Evolutionary conservation across 2,329 filamentous ascomycete species (phyloP).

Genomic region (Colletotrichum melonis): DNA sequence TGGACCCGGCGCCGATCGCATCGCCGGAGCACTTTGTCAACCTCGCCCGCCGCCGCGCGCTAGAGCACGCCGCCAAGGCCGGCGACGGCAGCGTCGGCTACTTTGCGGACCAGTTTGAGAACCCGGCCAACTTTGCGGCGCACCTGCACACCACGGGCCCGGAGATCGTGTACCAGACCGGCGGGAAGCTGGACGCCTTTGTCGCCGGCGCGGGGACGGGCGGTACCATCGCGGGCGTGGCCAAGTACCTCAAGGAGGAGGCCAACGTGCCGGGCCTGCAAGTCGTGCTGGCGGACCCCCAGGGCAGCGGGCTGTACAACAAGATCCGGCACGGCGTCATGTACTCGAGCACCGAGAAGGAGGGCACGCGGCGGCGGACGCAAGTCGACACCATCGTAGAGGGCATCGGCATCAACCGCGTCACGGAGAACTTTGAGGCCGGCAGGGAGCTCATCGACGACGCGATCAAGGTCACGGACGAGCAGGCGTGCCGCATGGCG

Average conservation of each 20-base stretch:
- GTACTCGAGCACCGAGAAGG: conserved; percentile 89
- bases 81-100: conserved; percentile 79
- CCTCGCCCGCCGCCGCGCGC: conserved; percentile 80
- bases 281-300: conserved; percentile 90
- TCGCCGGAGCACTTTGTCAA: conserved; percentile 96
- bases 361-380: conserved; percentile 87
- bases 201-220: conserved; percentile 95
- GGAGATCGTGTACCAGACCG: conserved; percentile 86
- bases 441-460: conserved; percentile 90
- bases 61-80: conserved; percentile 73
- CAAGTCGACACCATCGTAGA: conserved; percentile 98
- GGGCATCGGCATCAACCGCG: conserved; percentile 92
- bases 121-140: conserved; percentile 86
- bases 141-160: conserved; percentile 88
- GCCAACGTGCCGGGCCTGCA: conserved; percentile 68
- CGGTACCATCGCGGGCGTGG: conserved; percentile 90
- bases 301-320: conserved; percentile 94
- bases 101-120: conserved; percentile 98
- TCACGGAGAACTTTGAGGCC: conserved; percentile 93
- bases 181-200: conserved; percentile 83
- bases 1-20: conserved; percentile 92
- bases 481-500: conserved; percentile 93
- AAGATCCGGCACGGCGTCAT: conserved; percentile 93
- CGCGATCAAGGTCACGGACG: conserved; percentile 87
- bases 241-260: conserved; percentile 82